phyloP scores from a whole-genome alignment of 768 basidiomycete genomes.

The Pholiota microspora region DNA sequence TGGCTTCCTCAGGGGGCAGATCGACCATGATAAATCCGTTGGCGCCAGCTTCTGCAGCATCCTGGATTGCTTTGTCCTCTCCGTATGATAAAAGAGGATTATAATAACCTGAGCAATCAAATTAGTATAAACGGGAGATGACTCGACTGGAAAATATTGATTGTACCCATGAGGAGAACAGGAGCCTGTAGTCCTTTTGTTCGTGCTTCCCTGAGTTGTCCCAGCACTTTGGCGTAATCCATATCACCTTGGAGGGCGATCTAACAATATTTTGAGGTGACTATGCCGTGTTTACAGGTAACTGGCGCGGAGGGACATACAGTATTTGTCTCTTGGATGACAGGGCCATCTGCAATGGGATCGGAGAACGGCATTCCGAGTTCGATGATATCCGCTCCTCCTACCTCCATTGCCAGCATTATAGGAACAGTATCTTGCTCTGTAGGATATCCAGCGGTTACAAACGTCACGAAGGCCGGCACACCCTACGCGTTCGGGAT shows the following conservation, averaged over 20 bases:
- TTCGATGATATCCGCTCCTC: conserved; percentile 94
- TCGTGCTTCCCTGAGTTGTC: conserved; percentile 75
- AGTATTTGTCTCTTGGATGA: conserved; percentile 92
- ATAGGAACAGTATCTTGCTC: conserved; percentile 79
- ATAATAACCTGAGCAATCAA: conserved; percentile 77
- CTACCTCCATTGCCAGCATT: conserved; percentile 88
- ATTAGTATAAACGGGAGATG: conserved; percentile 6
- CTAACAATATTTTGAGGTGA: conserved; percentile 36
- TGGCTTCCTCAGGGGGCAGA: conserved; percentile 94
- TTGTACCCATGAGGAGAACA: conserved; percentile 89
- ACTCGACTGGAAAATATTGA: not conserved
- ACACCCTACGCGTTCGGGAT: conserved; percentile 35
- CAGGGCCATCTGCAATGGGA: conserved; percentile 93
- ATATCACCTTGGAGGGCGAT: conserved; percentile 80
- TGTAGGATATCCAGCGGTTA: conserved; percentile 92
- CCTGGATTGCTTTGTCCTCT: conserved; percentile 90
- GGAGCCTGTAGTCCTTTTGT: conserved; percentile 80
- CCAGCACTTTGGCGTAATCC: conserved; percentile 73
- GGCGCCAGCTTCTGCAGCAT: conserved; percentile 86
- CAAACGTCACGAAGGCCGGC: conserved; percentile 78
- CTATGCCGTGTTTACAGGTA: too few species aligned
- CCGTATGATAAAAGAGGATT: conserved; percentile 95
- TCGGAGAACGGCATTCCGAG: conserved; percentile 95
- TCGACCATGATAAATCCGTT: conserved; percentile 99
- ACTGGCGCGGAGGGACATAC: too few species aligned